A percentile compares a stretch with the other conserved stretches of the same genome.
Evolutionary conservation across 495 filamentous ascomycete genomes (phyloP).

Genomic region (Daldinia grandis): DNA sequence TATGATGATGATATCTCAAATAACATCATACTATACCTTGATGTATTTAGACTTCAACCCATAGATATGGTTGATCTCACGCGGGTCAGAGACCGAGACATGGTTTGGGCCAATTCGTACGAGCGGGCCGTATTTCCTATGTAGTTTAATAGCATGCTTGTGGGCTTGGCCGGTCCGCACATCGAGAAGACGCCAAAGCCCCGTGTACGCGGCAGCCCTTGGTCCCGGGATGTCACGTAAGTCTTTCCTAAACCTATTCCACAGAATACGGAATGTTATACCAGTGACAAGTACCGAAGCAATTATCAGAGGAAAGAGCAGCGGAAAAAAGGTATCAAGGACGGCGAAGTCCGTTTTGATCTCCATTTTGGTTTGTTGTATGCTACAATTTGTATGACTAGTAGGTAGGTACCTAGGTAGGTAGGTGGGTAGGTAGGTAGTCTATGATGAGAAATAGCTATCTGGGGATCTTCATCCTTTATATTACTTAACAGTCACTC

Average conservation of each 20-base stretch:
- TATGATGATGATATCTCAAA: neutral
- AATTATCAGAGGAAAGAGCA: neutral
- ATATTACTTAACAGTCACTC: neutral
- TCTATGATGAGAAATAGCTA: neutral
- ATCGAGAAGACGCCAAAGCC: neutral
- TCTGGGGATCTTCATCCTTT: neutral
- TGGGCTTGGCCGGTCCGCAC: neutral
- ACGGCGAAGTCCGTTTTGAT: neutral
- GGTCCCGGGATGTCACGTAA: neutral
- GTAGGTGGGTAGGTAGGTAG: no score
- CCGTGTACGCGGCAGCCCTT: neutral
- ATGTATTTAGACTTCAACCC: slow-evolving; percentile 30
- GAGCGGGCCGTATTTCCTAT: slow-evolving; percentile 50
- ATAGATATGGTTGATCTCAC: slow-evolving; percentile 40
- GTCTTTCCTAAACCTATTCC: neutral
- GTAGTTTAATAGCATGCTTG: slow-evolving; percentile 38
- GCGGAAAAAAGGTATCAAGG: neutral
- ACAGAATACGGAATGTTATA: neutral
- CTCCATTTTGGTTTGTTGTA: neutral
- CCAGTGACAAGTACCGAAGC: neutral
- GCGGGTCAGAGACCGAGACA: slow-evolving; percentile 42
- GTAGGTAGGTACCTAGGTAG: no score
- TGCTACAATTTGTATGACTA: neutral
- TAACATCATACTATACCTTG: slow-evolving; percentile 26
- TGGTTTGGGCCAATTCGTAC: slow-evolving; percentile 51